Evolutionary conservation across 2,329 filamentous ascomycete species (phyloP).

Genomic region (Microthyrium microscopicum): DNA sequence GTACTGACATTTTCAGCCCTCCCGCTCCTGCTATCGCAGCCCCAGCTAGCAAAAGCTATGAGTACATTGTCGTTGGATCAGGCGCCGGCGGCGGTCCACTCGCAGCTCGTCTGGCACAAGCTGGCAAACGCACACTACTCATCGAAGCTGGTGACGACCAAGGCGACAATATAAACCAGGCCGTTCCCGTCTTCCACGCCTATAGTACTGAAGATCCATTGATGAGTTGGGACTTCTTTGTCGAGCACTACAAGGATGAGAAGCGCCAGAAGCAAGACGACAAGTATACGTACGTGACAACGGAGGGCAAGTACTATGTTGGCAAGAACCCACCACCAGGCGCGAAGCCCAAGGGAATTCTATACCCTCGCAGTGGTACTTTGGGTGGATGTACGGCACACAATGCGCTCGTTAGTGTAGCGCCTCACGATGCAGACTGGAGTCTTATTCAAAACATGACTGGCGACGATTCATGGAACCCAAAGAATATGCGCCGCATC

Average conservation of each 20-base stretch:
- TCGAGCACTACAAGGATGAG: constrained; percentile 41
- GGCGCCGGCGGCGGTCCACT: constrained; percentile 43
- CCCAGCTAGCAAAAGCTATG: constrained; percentile 12
- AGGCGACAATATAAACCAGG: constrained; percentile 29
- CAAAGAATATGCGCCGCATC: constrained; percentile 41
- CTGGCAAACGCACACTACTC: constrained; percentile 43
- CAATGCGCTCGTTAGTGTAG: constrained; percentile 11
- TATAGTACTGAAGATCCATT: constrained; percentile 35
- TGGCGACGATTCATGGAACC: constrained; percentile 16
- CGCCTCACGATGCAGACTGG: constrained; percentile 13
- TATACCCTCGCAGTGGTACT: constrained; percentile 32
- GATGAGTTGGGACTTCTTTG: constrained; percentile 48
- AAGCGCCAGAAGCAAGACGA: constrained; percentile 36
- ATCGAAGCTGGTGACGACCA: constrained; percentile 45
- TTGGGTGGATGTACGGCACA: constrained; percentile 28
- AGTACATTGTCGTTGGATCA: constrained; percentile 46
- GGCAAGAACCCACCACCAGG: constrained; percentile 24
- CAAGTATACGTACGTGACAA: constrained; percentile 35
- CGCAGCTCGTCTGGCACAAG: constrained; percentile 33
- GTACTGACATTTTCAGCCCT: neutral
- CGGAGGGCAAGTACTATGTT: constrained; percentile 22
- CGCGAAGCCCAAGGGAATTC: constrained; percentile 26
- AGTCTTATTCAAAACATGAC: constrained; percentile 11
- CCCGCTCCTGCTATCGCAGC: too few species aligned
- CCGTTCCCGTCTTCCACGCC: constrained; percentile 36